A percentile compares a stretch with the other conserved stretches of the same genome.
phyloP scores from a whole-genome alignment of 2,329 filamentous ascomycete species.

The Beauveria varroae region DNA sequence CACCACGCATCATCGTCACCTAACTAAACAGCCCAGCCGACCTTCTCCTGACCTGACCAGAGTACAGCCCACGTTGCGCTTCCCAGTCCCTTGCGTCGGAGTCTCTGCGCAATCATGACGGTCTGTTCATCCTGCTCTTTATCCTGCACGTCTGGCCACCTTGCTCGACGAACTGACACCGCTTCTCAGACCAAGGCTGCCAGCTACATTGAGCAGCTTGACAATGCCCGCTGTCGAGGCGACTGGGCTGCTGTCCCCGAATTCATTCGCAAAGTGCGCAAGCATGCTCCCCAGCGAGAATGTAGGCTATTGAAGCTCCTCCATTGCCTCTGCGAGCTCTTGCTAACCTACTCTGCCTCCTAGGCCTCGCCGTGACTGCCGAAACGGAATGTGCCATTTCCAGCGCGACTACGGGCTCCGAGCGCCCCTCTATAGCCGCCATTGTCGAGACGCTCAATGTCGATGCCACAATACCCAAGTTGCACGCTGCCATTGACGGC shows the following conservation, averaged over 20 bases:
- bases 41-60: constrained; percentile 5
- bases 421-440: constrained; percentile 34
- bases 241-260: constrained; percentile 84
- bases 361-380: constrained; percentile 63
- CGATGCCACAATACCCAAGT: constrained; percentile 38
- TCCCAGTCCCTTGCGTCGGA: not conserved
- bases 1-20: constrained; percentile 5
- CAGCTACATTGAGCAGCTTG: constrained; percentile 74
- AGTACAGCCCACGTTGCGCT: constrained; percentile 6
- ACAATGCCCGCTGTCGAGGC: constrained; percentile 79
- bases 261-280: constrained; percentile 84
- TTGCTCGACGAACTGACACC: not conserved
- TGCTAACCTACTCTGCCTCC: not conserved
- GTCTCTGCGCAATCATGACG: constrained; percentile 6
- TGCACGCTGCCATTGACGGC: constrained; percentile 50
- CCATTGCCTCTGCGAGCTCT: constrained; percentile 8
- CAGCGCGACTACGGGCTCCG: constrained; percentile 36
- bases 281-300: constrained; percentile 78
- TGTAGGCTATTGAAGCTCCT: constrained; percentile 50
- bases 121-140: not conserved
- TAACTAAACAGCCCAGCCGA: not conserved
- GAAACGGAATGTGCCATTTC: constrained; percentile 61
- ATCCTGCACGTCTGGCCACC: not conserved
- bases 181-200: constrained; percentile 59
- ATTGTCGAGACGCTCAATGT: constrained; percentile 38